These are phyloP conservation scores for Aspergillus funiculosus DNA, from an alignment of 495 filamentous ascomycete species.

Conservation along the genomic window DNA sequence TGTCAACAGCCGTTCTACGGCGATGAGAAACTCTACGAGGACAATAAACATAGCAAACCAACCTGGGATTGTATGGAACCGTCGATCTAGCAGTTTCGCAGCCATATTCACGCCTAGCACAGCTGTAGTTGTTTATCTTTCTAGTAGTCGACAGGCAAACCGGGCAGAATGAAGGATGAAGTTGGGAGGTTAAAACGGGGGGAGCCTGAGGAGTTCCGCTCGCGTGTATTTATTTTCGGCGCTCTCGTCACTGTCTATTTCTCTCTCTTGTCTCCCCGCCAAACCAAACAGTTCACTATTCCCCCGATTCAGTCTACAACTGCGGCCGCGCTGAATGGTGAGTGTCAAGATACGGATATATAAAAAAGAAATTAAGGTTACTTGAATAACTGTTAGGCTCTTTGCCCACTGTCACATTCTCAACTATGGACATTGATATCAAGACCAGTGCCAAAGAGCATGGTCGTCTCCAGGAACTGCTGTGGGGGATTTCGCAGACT, in stretches of 20 bases:
- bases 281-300: background rate
- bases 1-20: constrained; percentile 5
- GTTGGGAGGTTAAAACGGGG: too few relatives aligned
- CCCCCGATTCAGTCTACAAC: constrained; percentile 1
- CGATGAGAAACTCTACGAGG: background rate
- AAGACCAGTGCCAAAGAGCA: constrained; percentile 17
- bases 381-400: background rate
- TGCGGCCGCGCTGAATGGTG: constrained; percentile 1
- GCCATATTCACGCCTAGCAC: constrained; percentile 22
- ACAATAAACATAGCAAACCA: constrained; percentile 1
- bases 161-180: background rate
- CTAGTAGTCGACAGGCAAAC: too few relatives aligned
- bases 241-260: background rate
- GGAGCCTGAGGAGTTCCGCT: too few relatives aligned
- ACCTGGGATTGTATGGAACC: constrained; percentile 44
- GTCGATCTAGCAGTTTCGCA: constrained; percentile 42
- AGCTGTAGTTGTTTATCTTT: background rate
- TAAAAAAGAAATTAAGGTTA: too few relatives aligned
- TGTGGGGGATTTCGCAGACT: constrained; percentile 35
- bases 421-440: constrained; percentile 8
- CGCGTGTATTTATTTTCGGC: too few relatives aligned
- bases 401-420: constrained; percentile 5
- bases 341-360: too few relatives aligned
- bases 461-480: constrained; percentile 23
- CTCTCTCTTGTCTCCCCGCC: constrained; percentile 6